A percentile compares a stretch with the other conserved stretches of the same genome.
Evolutionary conservation across 2,329 filamentous ascomycete genomes (phyloP).

Genomic region (Fusarium tricinctum): DNA sequence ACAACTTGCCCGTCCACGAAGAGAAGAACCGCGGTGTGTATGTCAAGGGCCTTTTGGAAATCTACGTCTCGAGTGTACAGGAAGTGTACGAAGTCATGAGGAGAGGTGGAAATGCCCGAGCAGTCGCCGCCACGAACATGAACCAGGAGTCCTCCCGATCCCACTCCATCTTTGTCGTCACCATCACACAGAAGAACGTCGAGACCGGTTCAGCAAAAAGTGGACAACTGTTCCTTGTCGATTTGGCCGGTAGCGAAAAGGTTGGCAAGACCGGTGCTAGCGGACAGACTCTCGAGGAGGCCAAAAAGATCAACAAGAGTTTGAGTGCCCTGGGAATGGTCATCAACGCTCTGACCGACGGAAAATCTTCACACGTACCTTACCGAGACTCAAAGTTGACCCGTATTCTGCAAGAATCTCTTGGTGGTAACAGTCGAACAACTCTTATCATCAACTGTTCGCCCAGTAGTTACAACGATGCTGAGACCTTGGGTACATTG

Average conservation of each 20-base stretch:
- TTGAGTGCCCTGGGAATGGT: conserved; percentile 98
- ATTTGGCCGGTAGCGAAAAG: conserved; percentile 98
- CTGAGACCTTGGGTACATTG: conserved; percentile 91
- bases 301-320: conserved; percentile 99
- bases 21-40: conserved; percentile 97
- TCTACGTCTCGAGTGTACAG: conserved; percentile 94
- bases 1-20: conserved; percentile 97
- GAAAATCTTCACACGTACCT: conserved; percentile 95
- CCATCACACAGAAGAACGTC: conserved; percentile 96
- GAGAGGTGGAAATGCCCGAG: conserved; percentile 87
- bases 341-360: conserved; percentile 96
- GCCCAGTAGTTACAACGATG: conserved; percentile 98
- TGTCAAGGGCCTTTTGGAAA: conserved; percentile 93
- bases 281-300: conserved; percentile 96
- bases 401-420: conserved; percentile 94
- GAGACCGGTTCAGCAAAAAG: conserved; percentile 97
- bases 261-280: conserved; percentile 98
- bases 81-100: conserved; percentile 98
- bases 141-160: conserved; percentile 98
- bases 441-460: conserved; percentile 99
- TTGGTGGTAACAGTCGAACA: conserved; percentile 98
- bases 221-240: conserved; percentile 95
- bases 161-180: conserved; percentile 98
- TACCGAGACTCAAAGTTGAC: conserved; percentile 99
- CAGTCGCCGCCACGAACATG: conserved; percentile 98